These are phyloP conservation scores for Gossypium ekmanianum DNA, from an alignment of 345 rosid genomes.

Conservation along the genomic window DNA sequence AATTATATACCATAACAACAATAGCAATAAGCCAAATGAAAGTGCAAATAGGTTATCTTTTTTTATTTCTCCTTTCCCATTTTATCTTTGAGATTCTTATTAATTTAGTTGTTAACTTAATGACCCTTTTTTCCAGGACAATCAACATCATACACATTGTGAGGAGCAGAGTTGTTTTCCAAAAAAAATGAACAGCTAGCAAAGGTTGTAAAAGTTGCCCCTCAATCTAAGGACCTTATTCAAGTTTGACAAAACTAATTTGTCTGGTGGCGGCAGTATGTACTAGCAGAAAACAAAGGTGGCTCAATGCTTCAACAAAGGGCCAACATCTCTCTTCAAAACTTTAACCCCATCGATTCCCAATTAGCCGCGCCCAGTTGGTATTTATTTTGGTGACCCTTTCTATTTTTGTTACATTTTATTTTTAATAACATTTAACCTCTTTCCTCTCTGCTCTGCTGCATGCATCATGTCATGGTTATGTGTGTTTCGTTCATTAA, in stretches of 20 bases:
- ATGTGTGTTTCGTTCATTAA: too few species aligned
- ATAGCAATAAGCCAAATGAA: too few species aligned
- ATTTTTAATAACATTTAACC: too few species aligned
- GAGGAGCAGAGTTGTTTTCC: not conserved
- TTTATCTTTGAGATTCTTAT: too few species aligned
- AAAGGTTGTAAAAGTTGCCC: not conserved
- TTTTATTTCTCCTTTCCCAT: too few species aligned
- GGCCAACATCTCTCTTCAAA: not conserved
- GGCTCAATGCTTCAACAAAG: not conserved
- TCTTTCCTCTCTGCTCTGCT: too few species aligned
- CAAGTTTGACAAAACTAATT: not conserved
- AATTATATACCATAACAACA: too few species aligned
- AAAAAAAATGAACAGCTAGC: not conserved
- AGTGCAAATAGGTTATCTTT: too few species aligned
- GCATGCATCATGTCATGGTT: too few species aligned
- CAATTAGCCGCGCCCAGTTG: not conserved
- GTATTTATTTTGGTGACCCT: not conserved
- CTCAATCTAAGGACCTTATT: not conserved
- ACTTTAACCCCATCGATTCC: not conserved
- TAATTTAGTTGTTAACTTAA: not conserved
- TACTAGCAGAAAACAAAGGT: not conserved
- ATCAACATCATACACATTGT: not conserved
- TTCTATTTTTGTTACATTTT: not conserved
- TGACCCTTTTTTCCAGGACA: not conserved
- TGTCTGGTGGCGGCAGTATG: not conserved